Conservation (phyloP, 805 yeast genomes). For the Teunomyces tritomae region DNA sequence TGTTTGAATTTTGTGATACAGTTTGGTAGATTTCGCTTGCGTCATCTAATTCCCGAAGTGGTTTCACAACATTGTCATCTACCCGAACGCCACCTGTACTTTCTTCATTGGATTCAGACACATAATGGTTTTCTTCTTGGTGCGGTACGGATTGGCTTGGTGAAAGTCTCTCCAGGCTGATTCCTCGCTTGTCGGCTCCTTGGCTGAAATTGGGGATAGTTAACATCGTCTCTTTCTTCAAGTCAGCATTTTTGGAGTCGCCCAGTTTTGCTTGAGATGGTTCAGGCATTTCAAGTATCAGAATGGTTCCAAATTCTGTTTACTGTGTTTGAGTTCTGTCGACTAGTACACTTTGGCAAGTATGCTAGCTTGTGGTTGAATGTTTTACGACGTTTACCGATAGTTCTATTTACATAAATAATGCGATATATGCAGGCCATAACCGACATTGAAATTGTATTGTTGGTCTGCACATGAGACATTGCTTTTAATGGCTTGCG, state of each 20-base stretch:
- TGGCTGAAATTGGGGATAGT: background rate
- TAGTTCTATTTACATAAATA: background rate
- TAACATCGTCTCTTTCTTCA: background rate
- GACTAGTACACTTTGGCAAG: background rate
- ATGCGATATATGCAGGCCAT: background rate
- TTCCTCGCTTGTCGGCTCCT: background rate
- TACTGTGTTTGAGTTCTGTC: background rate
- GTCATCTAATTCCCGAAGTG: constrained; percentile 9
- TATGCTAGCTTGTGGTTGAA: background rate
- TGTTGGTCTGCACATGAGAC: too few species aligned
- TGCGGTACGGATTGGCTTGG: background rate
- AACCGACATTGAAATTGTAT: too few species aligned
- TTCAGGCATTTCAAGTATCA: background rate
- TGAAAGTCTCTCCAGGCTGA: background rate
- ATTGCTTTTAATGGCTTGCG: too few species aligned
- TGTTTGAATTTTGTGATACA: constrained; percentile 5
- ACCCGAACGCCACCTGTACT: background rate
- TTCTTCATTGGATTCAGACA: background rate
- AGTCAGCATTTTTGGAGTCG: background rate
- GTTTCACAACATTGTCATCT: background rate
- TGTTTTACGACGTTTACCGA: background rate
- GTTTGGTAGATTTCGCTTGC: constrained; percentile 10
- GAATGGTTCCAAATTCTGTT: background rate
- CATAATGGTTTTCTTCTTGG: background rate
- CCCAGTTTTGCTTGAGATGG: background rate